Percentiles rank a stretch among this genome's conserved stretches.
These are phyloP conservation scores for Penicillium sp. DNA, from an alignment of 2,329 filamentous ascomycete species.

Conservation along the genomic window DNA sequence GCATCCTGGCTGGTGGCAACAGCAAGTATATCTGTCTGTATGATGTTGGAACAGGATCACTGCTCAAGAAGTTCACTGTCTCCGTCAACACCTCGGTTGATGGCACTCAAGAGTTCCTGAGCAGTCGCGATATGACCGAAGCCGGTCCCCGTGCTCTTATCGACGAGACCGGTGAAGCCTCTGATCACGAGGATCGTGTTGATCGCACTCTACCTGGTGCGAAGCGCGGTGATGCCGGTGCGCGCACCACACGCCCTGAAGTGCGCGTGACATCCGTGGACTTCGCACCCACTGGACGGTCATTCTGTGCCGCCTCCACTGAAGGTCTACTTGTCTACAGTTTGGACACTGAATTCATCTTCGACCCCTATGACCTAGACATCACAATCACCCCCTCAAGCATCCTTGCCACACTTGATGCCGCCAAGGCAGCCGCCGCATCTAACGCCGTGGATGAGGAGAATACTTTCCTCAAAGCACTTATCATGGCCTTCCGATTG, in stretches of 20 bases:
- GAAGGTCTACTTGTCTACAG: conserved; percentile 94
- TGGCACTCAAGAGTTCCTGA: conserved; percentile 94
- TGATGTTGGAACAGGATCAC: conserved; percentile 84
- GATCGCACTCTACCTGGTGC: conserved; percentile 79
- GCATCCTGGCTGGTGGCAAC: conserved; percentile 84
- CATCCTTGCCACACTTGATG: conserved; percentile 68
- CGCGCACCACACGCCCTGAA: conserved; percentile 70
- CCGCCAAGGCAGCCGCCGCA: conserved; percentile 34
- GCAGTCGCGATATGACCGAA: conserved; percentile 86
- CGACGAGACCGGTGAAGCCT: conserved; percentile 81
- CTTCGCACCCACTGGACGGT: conserved; percentile 82
- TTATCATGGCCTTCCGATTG: conserved; percentile 95
- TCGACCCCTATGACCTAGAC: conserved; percentile 95
- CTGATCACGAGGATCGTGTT: conserved; percentile 78
- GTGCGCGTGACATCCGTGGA: conserved; percentile 79
- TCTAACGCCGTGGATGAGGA: conserved; percentile 59
- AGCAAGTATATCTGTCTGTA: conserved; percentile 99
- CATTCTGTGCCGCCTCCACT: conserved; percentile 92
- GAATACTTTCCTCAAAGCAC: conserved; percentile 77
- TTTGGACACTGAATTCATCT: conserved; percentile 75
- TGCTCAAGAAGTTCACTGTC: conserved; percentile 93
- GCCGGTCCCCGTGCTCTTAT: conserved; percentile 80
- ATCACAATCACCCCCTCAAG: conserved; percentile 87
- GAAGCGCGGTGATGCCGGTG: conserved; percentile 79
- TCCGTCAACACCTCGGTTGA: conserved; percentile 93